phyloP scores from a whole-genome alignment of 768 basidiomycete genomes.

The Tricholoma flavovirens region DNA sequence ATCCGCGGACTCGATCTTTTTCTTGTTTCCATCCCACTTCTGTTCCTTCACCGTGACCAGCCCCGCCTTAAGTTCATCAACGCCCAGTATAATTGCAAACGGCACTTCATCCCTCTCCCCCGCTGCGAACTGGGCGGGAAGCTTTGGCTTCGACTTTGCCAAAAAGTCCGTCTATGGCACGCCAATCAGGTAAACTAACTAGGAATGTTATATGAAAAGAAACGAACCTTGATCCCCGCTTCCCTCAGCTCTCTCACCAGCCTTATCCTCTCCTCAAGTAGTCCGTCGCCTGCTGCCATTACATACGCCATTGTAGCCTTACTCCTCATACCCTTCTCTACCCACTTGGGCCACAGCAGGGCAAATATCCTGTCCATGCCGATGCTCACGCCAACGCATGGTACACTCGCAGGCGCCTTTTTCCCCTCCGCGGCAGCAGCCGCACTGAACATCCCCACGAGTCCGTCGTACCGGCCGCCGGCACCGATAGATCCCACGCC shows the following conservation, averaged over 20 bases:
- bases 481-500: conserved; percentile 99
- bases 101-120: conserved; percentile 91
- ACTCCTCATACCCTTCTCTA: conserved; percentile 69
- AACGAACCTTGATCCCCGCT: conserved; percentile 78
- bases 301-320: conserved; percentile 95
- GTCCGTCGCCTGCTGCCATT: conserved; percentile 83
- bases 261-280: conserved; percentile 78
- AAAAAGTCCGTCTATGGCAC: conserved; percentile 75
- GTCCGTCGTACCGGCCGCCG: conserved; percentile 92
- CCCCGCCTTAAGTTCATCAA: conserved; percentile 78
- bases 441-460: conserved; percentile 87
- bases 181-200: conserved; percentile 3
- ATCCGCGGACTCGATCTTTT: conserved; percentile 54
- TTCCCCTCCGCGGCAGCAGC: conserved; percentile 75
- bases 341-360: conserved; percentile 83
- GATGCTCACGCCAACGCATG: conserved; percentile 90
- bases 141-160: conserved; percentile 89
- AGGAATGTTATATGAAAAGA: background rate
- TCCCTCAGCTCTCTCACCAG: conserved; percentile 78
- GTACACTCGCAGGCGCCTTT: conserved; percentile 50
- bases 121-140: conserved; percentile 79
- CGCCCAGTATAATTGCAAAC: conserved; percentile 88
- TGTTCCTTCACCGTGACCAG: conserved; percentile 91
- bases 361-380: conserved; percentile 94
- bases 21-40: conserved; percentile 73